A percentile compares a stretch with the other conserved stretches of the same genome.
Evolutionary conservation across 2,329 filamentous ascomycete species (phyloP).

Genomic region (Trichoderma semiorbis): DNA sequence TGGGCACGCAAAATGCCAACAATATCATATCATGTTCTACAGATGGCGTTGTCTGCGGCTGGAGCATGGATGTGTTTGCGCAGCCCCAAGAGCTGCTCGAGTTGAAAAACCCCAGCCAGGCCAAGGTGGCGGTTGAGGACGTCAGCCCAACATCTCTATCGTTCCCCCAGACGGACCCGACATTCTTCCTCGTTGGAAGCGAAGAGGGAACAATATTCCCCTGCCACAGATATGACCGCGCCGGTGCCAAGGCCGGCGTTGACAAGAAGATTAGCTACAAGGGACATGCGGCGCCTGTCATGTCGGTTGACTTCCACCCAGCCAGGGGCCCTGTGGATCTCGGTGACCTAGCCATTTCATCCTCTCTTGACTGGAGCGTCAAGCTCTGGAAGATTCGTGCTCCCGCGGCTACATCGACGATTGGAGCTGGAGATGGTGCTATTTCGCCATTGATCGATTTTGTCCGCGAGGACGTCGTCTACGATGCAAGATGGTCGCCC

Average conservation of each 20-base stretch:
- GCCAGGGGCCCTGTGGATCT: constrained; percentile 89
- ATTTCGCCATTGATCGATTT: constrained; percentile 83
- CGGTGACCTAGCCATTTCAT: constrained; percentile 88
- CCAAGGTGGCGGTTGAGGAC: constrained; percentile 77
- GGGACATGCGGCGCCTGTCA: constrained; percentile 89
- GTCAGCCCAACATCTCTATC: constrained; percentile 91
- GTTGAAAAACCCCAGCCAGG: constrained; percentile 77
- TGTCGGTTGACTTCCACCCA: constrained; percentile 94
- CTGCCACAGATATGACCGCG: constrained; percentile 94
- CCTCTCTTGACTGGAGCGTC: constrained; percentile 92
- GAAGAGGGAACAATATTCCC: constrained; percentile 97
- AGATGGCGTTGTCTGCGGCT: constrained; percentile 93
- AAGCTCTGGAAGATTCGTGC: constrained; percentile 94
- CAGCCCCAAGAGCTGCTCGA: constrained; percentile 94
- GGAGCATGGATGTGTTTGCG: constrained; percentile 96
- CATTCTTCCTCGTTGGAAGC: constrained; percentile 94
- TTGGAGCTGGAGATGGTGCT: constrained; percentile 47
- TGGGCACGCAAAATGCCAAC: constrained; percentile 97
- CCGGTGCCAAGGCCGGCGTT: constrained; percentile 92
- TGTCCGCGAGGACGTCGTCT: constrained; percentile 91
- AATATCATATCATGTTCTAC: constrained; percentile 98
- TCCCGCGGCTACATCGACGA: constrained; percentile 67
- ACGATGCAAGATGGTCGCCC: constrained; percentile 93
- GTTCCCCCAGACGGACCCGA: constrained; percentile 92
- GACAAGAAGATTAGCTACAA: constrained; percentile 85